phyloP scores from a whole-genome alignment of 1,284 basidiomycete genomes.

The Cystobasidium pallidum region DNA sequence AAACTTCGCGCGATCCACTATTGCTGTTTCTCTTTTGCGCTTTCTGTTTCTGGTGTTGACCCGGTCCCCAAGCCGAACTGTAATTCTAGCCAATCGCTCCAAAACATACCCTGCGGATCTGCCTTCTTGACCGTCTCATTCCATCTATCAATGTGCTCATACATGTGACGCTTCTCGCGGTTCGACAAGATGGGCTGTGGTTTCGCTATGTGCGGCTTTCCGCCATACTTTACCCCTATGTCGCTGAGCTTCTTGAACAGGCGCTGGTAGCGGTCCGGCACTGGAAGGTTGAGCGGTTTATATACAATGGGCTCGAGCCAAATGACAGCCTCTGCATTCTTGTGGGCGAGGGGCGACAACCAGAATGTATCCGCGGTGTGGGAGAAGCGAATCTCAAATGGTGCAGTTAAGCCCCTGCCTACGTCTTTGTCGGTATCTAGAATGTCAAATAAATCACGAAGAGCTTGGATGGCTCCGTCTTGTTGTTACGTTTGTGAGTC shows the following conservation, averaged over 20 bases:
- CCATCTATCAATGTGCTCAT: constrained; percentile 23
- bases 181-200: background rate
- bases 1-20: too few relatives aligned
- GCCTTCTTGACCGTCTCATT: constrained; percentile 14
- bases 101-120: constrained; percentile 36
- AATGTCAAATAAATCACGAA: constrained; percentile 33
- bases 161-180: constrained; percentile 5
- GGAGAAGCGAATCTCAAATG: constrained; percentile 38
- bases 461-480: constrained; percentile 34
- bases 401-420: constrained; percentile 36
- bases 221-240: constrained; percentile 25
- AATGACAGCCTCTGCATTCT: constrained; percentile 27
- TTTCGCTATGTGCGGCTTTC: constrained; percentile 37
- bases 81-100: constrained; percentile 30
- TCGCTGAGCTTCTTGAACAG: constrained; percentile 21
- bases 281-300: constrained; percentile 27
- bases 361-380: constrained; percentile 14
- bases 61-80: constrained; percentile 35
- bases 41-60: background rate
- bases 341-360: constrained; percentile 31
- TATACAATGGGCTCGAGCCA: constrained; percentile 41
- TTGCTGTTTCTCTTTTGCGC: background rate
- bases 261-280: constrained; percentile 22
- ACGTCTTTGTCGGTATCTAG: constrained; percentile 28
- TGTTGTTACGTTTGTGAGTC: too few relatives aligned